Base-by-base conservation (phyloP, 2,329 filamentous ascomycete genomes). In the Xylaria arbuscula region DNA sequence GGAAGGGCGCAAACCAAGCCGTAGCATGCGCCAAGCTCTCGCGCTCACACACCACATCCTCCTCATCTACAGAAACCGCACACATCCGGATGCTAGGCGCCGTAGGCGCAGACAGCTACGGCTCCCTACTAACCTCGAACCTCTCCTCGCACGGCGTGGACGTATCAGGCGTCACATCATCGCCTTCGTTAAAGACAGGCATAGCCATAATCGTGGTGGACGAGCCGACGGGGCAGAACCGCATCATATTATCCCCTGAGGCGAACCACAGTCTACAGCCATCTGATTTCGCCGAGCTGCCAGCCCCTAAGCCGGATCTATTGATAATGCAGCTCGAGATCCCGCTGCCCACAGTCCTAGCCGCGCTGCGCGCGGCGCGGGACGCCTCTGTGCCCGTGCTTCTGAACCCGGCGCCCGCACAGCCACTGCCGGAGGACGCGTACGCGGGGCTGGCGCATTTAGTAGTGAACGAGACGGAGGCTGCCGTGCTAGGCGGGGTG, bases 1-100 rank as follows among this genome's bases (percentile, higher is more conserved):
- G 96, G 66, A 99, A 99, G 83, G 95, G 95, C 72, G 94, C 94
- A 69, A 98, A 98, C 83, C 95, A 98, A 83, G 94, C 94, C 68
- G 92, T 97, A 64, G 93, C 94, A 28, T 94, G 92, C 81, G 92
- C 91, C 59, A 92, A 95, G 71, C 88, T 97, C 59, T 96, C 93
- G 0, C 87, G 91, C 56, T 77, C 85, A 34, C 83, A 83, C 73
- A 9, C 78, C 45, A 72, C 79, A 38, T 75, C 81, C 4, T 28
- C 28, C 17, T 15, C 40, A 45, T 45, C 40, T 4, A 70, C 75
- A 19, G 77, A 76, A 9, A 79, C 78, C 8, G 81, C 81, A 2
- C 73, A 73, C 66, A 87, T 94, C 47, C 84, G 87, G 75, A 94
- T 95, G 91, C 81, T 93, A 22, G 92, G 92, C 57, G 89, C 90